Evolutionary conservation across 2,329 filamentous ascomycete genomes (phyloP).

Genomic region (Chlorencoelia australis): DNA sequence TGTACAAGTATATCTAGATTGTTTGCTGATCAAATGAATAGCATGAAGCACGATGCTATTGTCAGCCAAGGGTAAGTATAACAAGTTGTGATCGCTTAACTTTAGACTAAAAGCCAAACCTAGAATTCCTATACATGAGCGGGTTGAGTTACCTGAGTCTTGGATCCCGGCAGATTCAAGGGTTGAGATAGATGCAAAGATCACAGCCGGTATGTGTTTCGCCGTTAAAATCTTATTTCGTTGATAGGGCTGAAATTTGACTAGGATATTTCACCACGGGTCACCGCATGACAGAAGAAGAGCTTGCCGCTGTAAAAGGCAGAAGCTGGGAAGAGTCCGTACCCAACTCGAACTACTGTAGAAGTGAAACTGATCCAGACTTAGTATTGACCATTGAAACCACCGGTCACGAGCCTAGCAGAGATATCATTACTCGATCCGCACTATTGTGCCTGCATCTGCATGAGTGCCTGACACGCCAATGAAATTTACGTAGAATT

Average conservation of each 20-base stretch:
- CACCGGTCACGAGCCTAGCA: slow-evolving; percentile 23
- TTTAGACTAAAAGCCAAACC: slow-evolving; percentile 9
- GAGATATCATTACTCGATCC: slow-evolving; percentile 9
- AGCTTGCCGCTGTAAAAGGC: slow-evolving; percentile 77
- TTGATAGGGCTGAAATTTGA: slow-evolving; percentile 26
- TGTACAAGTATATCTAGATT: slow-evolving; percentile 7
- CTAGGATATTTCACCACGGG: slow-evolving; percentile 73
- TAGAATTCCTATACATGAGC: slow-evolving; percentile 76
- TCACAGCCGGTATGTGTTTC: slow-evolving; percentile 63
- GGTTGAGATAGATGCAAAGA: slow-evolving; percentile 99
- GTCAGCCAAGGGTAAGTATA: slow-evolving; percentile 59
- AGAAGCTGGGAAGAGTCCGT: slow-evolving; percentile 79
- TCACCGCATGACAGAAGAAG: slow-evolving; percentile 78
- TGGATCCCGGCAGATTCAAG: slow-evolving; percentile 90
- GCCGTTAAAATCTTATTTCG: slow-evolving; percentile 2
- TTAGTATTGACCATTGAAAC: slow-evolving; percentile 27
- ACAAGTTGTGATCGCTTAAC: too few species aligned
- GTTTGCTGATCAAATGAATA: slow-evolving; percentile 28
- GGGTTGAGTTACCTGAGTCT: slow-evolving; percentile 84
- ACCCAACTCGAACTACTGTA: slow-evolving; percentile 9
- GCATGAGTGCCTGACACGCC: slow-evolving; percentile 7
- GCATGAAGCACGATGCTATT: slow-evolving; percentile 87
- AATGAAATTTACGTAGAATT: too few species aligned
- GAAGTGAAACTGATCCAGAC: slow-evolving; percentile 18
- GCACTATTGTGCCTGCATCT: slow-evolving; percentile 11